A percentile compares a stretch with the other conserved stretches of the same genome.
Conservation (phyloP, 148 eudicot species). For the Camellia granthamiana region DNA sequence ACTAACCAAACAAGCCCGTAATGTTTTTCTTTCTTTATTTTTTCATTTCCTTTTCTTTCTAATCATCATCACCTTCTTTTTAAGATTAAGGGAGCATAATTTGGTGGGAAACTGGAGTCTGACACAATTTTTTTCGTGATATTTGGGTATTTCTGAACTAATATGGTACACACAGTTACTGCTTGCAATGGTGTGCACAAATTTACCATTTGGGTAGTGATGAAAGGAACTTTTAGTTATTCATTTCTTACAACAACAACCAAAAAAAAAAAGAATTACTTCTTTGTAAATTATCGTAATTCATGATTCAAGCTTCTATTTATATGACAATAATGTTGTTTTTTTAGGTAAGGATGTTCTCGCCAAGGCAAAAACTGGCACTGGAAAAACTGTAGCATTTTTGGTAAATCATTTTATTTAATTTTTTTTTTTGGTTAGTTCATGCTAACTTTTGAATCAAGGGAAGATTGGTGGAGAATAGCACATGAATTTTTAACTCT, state of each 20-base stretch:
- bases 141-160: slow-evolving; percentile 8
- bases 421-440: neutral
- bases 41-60: neutral
- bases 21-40: neutral
- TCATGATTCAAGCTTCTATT: neutral
- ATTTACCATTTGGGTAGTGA: neutral
- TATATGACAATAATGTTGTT: neutral
- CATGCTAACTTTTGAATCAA: too few relatives aligned
- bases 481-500: neutral
- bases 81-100: neutral
- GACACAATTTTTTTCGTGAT: neutral
- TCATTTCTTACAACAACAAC: neutral
- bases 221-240: slow-evolving; percentile 1
- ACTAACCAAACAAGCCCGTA: too few relatives aligned
- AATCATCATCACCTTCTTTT: neutral
- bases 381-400: slow-evolving; percentile 99
- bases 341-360: slow-evolving; percentile 91
- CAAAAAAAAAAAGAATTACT: neutral
- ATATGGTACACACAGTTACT: neutral
- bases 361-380: slow-evolving; percentile 98
- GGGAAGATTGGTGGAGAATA: neutral
- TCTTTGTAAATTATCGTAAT: neutral
- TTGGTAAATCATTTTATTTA: slow-evolving; percentile 50
- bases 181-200: neutral
- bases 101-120: neutral